Percentiles rank a stretch among this genome's conserved stretches.
Evolutionary conservation across 1,284 basidiomycete genomes (phyloP).

Genomic region (Takashimella tepidaria): DNA sequence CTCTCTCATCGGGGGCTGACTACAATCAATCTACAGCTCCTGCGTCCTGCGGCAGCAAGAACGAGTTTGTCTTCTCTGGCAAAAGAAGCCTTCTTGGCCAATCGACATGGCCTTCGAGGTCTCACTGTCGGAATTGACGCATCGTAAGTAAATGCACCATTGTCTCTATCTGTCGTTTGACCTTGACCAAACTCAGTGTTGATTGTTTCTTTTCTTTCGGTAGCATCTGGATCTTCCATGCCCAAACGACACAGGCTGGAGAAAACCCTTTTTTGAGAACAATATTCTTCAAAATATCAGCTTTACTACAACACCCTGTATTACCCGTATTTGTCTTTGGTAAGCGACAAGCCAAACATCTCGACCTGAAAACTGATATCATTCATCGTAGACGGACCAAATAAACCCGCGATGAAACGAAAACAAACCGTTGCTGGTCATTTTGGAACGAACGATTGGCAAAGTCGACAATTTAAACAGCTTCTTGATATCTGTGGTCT

Average conservation of each 20-base stretch:
- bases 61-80: slow-evolving; percentile 33
- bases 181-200: slow-evolving; percentile 4
- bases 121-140: slow-evolving; percentile 49
- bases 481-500: slow-evolving; percentile 85
- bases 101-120: slow-evolving; percentile 38
- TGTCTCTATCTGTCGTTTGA: background rate
- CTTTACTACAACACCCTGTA: slow-evolving; percentile 69
- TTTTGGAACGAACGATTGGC: slow-evolving; percentile 56
- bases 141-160: slow-evolving; percentile 32
- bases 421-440: slow-evolving; percentile 52
- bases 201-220: background rate
- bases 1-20: no score
- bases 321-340: slow-evolving; percentile 88
- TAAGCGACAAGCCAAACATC: slow-evolving; percentile 15
- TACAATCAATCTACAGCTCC: slow-evolving; percentile 22
- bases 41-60: slow-evolving; percentile 37
- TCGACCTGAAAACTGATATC: background rate
- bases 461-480: slow-evolving; percentile 64
- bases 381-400: slow-evolving; percentile 59
- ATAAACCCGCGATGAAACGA: slow-evolving; percentile 75
- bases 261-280: slow-evolving; percentile 52
- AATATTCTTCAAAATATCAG: slow-evolving; percentile 56
- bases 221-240: slow-evolving; percentile 52
- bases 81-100: slow-evolving; percentile 38
- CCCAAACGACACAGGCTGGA: slow-evolving; percentile 42